Evolutionary conservation across 257 asterid species (phyloP).

Genomic region (Petunia axillaris): DNA sequence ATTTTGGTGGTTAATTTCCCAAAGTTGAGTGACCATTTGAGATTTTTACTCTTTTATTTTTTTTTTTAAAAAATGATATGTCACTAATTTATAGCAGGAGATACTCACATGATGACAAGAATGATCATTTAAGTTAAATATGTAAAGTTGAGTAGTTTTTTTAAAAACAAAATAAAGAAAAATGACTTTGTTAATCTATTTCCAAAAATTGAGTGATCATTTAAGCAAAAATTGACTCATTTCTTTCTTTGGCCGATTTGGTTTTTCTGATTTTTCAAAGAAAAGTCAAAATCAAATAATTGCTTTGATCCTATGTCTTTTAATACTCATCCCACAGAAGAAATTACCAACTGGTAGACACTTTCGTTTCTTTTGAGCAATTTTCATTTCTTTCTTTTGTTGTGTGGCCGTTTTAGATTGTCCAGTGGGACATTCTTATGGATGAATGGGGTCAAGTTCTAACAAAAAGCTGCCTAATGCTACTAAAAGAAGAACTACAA

Average conservation of each 20-base stretch:
- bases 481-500: background rate
- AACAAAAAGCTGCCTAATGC: background rate
- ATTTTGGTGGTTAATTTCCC: too few relatives aligned
- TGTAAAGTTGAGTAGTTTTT: too few relatives aligned
- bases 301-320: background rate
- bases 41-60: too few relatives aligned
- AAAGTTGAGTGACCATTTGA: too few relatives aligned
- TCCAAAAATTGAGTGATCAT: too few relatives aligned
- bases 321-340: slow-evolving; percentile 11
- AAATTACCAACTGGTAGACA: background rate
- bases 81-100: too few relatives aligned
- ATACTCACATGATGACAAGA: too few relatives aligned
- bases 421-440: background rate
- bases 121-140: too few relatives aligned
- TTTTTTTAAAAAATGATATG: too few relatives aligned
- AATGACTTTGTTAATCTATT: too few relatives aligned
- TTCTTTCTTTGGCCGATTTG: background rate
- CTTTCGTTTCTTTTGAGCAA: slow-evolving; percentile 23
- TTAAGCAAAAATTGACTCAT: too few relatives aligned
- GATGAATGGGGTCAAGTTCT: slow-evolving; percentile 16
- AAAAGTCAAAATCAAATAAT: slow-evolving; percentile 20
- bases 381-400: background rate
- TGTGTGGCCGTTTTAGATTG: slow-evolving; percentile 4
- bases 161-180: too few relatives aligned
- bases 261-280: background rate